These are phyloP conservation scores for Cavenderia fasciculata DNA, from an alignment of 78 protist species.

Conservation along the genomic window DNA sequence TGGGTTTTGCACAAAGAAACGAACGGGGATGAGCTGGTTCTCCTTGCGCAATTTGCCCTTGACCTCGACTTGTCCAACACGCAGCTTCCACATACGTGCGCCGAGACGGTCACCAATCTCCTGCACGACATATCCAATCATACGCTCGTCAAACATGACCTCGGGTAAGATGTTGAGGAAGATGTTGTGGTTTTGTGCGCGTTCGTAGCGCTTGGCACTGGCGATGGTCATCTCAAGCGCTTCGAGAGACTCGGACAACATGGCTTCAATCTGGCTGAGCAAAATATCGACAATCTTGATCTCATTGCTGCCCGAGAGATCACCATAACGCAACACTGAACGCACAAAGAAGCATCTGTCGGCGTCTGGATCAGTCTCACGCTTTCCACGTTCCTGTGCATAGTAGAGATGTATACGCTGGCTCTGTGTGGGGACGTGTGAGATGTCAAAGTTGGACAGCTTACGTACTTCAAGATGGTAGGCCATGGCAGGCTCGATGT, in stretches of 20 bases:
- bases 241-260: conserved; percentile 80
- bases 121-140: conserved; percentile 34
- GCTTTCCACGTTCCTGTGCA: conserved; percentile 84
- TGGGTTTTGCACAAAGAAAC: conserved; percentile 79
- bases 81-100: conserved; percentile 80
- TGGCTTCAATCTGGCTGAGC: conserved; percentile 82
- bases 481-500: conserved; percentile 94
- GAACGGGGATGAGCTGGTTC: conserved; percentile 53
- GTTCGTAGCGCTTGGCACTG: background rate
- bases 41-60: conserved; percentile 33
- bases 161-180: conserved; percentile 92
- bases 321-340: conserved; percentile 79
- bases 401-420: conserved; percentile 89
- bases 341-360: conserved; percentile 94
- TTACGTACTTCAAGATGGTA: conserved; percentile 89
- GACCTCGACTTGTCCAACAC: conserved; percentile 90
- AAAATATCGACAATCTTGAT: conserved; percentile 67
- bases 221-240: conserved; percentile 86
- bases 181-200: conserved; percentile 83
- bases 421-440: conserved; percentile 72
- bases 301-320: conserved; percentile 56
- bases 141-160: conserved; percentile 68
- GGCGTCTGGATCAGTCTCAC: conserved; percentile 62
- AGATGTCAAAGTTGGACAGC: conserved; percentile 86
- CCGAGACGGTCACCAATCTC: conserved; percentile 81